A percentile compares a stretch with the other conserved stretches of the same genome.
phyloP scores from a whole-genome alignment of 2,329 filamentous ascomycete genomes.

The Leptosphaerulina australis region DNA sequence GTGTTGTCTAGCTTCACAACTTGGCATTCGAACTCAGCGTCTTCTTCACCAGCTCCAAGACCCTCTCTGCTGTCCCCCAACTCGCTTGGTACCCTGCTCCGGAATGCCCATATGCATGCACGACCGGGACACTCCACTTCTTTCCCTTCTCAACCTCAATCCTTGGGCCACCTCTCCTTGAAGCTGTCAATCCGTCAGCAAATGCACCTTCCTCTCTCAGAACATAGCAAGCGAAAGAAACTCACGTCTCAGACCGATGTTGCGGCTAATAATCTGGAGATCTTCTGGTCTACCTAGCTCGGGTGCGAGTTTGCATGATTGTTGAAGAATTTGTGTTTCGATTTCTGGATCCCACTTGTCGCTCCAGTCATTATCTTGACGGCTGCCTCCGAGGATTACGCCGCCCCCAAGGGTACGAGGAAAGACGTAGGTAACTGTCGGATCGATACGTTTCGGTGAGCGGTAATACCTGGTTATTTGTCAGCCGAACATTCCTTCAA shows the following conservation, averaged over 20 bases:
- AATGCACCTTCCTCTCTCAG: not conserved
- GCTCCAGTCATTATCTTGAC: constrained; percentile 82
- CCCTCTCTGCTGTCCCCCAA: constrained; percentile 53
- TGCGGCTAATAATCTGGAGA: constrained; percentile 77
- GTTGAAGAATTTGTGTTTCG: constrained; percentile 81
- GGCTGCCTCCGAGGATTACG: constrained; percentile 82
- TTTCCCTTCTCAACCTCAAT: constrained; percentile 72
- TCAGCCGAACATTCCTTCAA: no score
- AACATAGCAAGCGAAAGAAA: constrained; percentile 2
- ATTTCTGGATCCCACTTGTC: constrained; percentile 76
- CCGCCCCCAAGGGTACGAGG: constrained; percentile 68
- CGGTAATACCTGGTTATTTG: constrained; percentile 43
- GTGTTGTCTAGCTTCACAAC: no score
- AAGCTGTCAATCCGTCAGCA: constrained; percentile 50
- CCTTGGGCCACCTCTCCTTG: constrained; percentile 73
- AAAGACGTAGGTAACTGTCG: constrained; percentile 54
- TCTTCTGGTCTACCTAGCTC: constrained; percentile 71
- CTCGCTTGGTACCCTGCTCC: constrained; percentile 73
- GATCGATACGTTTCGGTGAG: constrained; percentile 50
- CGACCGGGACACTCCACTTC: constrained; percentile 59
- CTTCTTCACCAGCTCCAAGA: constrained; percentile 49
- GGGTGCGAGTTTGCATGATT: constrained; percentile 70
- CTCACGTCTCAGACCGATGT: constrained; percentile 74
- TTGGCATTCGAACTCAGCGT: constrained; percentile 29
- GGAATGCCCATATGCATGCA: constrained; percentile 82